phyloP scores from a whole-genome alignment of 352 stramenopile species.

The Phytopythium chamaehyphon region DNA sequence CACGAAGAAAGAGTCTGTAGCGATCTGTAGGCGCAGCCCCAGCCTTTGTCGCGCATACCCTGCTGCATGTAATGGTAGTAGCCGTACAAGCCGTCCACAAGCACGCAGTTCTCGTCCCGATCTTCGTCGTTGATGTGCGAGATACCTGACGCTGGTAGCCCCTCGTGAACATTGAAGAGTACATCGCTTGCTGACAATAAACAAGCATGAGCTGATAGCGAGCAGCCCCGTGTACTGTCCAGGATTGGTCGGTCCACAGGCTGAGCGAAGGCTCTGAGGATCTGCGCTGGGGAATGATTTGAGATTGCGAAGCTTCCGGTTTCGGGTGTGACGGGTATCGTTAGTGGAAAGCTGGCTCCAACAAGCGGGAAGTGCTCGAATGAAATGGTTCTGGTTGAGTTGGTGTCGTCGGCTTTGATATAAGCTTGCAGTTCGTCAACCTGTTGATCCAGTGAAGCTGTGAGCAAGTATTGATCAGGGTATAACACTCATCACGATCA shows the following conservation, averaged over 20 bases:
- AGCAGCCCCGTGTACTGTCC: constrained; percentile 27
- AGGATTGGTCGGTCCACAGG: constrained; percentile 40
- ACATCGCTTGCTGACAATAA: constrained; percentile 37
- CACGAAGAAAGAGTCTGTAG: constrained; percentile 85
- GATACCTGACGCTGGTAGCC: constrained; percentile 33
- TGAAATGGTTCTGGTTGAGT: constrained; percentile 9
- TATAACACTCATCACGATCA: too few relatives aligned
- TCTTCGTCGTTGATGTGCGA: background rate
- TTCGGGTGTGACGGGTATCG: constrained; percentile 10
- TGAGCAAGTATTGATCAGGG: background rate
- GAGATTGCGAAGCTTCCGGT: constrained; percentile 6
- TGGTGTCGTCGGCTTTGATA: background rate
- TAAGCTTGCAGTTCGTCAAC: constrained; percentile 14
- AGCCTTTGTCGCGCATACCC: constrained; percentile 79
- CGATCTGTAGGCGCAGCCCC: constrained; percentile 86
- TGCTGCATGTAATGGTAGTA: constrained; percentile 90
- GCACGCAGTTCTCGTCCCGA: constrained; percentile 11
- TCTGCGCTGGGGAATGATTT: background rate
- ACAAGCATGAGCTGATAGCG: constrained; percentile 29
- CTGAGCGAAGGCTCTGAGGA: constrained; percentile 40
- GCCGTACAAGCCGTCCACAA: constrained; percentile 73
- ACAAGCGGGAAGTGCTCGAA: constrained; percentile 46
- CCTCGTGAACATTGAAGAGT: constrained; percentile 64
- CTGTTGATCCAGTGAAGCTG: constrained; percentile 21
- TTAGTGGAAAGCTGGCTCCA: constrained; percentile 47